Evolutionary conservation across 1,284 basidiomycete species (phyloP), one percentile per base, ranked within the genome.

Genomic region (Tilletia caries): DNA sequence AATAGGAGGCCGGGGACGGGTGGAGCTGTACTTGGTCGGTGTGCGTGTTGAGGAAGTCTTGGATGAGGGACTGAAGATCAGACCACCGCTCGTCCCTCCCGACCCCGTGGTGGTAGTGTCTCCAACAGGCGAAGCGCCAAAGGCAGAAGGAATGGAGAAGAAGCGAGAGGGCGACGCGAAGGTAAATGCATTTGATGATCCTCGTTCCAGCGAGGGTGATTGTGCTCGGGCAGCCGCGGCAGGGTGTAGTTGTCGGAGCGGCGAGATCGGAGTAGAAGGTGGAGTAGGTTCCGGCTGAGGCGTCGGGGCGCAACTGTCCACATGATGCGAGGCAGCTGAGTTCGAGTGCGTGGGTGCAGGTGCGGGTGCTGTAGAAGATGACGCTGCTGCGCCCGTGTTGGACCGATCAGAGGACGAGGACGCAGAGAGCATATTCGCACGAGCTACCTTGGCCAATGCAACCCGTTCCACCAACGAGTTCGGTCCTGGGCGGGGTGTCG

Each of bases 81-180:
- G 34, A 33, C 15, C 27, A 32, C 10, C 29, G 34, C 27, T 13
- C 1, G 18, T 6, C 3, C 58, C 32, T 37, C 29, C 2, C 29
- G 32, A 18, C 12, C 27, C 23, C 58, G 58, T 29, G 1, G 29
- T 62, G 3, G 58, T 62, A 23, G 32, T 25, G n/a, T 23, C 25
- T 29, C 25, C 29, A 54, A 23, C 25, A 29, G 29, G 52, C 25
- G 52, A 23, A n/a, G 12, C 20, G 13, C 48, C 48, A n/a, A 50
- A 50, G 1, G 18, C 23, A 25, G 23, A n/a, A 50, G 48, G 48
- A 8, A 50, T 50, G 12, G 48, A 50, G 48, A 25, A 50, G 48
- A 50, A 50, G 48, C 48, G 48, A 20, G 64, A 66, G 29, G 64
- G 34, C 15, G 32, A 29, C 12, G 64, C 27, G 33, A 66, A 66